Conservation (phyloP, 371 early-diverging fungal species). For the Mortierella sp. region DNA sequence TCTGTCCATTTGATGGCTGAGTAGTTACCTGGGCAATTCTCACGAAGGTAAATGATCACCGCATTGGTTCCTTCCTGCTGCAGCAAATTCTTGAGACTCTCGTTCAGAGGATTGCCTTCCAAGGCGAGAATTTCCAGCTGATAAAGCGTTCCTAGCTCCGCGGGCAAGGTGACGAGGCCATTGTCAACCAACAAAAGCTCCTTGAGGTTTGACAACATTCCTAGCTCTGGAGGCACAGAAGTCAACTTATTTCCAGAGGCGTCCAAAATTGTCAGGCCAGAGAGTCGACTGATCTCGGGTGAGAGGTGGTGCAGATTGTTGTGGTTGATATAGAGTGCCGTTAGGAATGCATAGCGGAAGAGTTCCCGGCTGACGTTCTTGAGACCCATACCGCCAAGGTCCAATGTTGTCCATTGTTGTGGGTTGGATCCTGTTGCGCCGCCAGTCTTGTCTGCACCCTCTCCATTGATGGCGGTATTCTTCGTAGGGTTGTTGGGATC, state of each 20-base stretch:
- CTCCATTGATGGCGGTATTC: slow-evolving; percentile 53
- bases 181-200: slow-evolving; percentile 97
- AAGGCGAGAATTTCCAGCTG: slow-evolving; percentile 94
- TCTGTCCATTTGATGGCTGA: background rate
- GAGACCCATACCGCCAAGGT: slow-evolving; percentile 94
- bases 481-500: slow-evolving; percentile 74
- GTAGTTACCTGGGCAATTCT: slow-evolving; percentile 84
- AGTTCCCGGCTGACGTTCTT: slow-evolving; percentile 80
- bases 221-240: slow-evolving; percentile 91
- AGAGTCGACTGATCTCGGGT: slow-evolving; percentile 76
- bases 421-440: slow-evolving; percentile 19
- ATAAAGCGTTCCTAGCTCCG: slow-evolving; percentile 94
- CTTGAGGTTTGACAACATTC: slow-evolving; percentile 84
- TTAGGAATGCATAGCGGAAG: slow-evolving; percentile 88
- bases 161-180: slow-evolving; percentile 87
- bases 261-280: slow-evolving; percentile 80
- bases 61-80: slow-evolving; percentile 91
- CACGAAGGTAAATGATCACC: slow-evolving; percentile 92
- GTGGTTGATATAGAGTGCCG: slow-evolving; percentile 94
- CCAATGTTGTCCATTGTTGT: slow-evolving; percentile 84
- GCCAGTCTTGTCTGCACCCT: slow-evolving; percentile 59
- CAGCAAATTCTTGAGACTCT: slow-evolving; percentile 83
- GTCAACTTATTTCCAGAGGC: slow-evolving; percentile 93
- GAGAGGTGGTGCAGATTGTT: slow-evolving; percentile 88
- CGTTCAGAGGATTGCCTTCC: slow-evolving; percentile 97